A percentile compares a stretch with the other conserved stretches of the same genome.
These are phyloP conservation scores for Taphrina deformans DNA, from an alignment of 1,139 yeast genomes.

Conservation along the genomic window DNA sequence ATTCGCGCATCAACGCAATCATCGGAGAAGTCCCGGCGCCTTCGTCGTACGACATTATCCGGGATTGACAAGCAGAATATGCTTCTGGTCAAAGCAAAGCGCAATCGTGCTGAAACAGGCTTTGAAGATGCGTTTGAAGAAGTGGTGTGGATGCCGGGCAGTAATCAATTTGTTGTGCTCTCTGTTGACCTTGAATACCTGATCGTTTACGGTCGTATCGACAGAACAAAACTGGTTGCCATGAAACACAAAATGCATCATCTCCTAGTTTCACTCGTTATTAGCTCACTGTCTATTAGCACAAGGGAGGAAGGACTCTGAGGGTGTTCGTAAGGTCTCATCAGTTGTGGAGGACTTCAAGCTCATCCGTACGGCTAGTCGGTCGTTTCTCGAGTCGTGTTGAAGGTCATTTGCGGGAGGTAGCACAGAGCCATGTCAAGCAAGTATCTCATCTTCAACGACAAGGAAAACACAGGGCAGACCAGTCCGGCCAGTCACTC, in stretches of 20 bases:
- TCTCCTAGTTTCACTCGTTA: no score
- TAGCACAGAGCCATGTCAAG: background rate
- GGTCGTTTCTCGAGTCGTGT: no score
- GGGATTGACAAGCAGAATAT: no score
- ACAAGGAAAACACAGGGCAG: constrained; percentile 22
- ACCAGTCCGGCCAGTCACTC: background rate
- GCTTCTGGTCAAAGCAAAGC: no score
- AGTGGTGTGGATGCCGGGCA: no score
- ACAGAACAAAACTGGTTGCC: background rate
- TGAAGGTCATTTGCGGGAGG: no score
- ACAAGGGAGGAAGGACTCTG: no score
- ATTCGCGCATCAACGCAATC: constrained; percentile 9
- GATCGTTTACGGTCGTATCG: background rate
- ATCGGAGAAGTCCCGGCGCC: background rate
- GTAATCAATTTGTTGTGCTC: background rate
- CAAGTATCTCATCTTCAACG: constrained; percentile 16
- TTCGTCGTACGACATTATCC: background rate
- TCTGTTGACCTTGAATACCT: background rate
- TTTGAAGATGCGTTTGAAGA: background rate
- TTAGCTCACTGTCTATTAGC: no score
- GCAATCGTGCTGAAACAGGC: background rate
- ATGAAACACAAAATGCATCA: constrained; percentile 1
- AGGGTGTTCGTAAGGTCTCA: no score
- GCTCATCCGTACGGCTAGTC: no score
- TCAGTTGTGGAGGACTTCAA: no score